These are phyloP conservation scores for Ambrosia trifida DNA, from an alignment of 129 eudicot species.

Conservation along the genomic window DNA sequence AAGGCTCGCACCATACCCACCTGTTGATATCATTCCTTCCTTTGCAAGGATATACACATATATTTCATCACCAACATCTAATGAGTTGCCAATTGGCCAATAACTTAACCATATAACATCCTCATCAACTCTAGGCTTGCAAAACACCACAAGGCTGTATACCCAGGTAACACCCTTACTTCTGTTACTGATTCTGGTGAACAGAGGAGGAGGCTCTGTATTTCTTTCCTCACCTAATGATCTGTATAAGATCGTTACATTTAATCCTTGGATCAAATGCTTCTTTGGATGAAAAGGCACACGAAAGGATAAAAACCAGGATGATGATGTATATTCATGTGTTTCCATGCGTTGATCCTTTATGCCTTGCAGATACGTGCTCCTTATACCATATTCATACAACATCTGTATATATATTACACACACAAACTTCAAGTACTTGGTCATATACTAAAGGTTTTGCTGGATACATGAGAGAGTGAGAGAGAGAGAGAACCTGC, in stretches of 20 bases:
- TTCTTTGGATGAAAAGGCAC: constrained; percentile 9
- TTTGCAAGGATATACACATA: background rate
- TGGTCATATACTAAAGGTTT: too few species aligned
- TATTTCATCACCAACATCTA: constrained; percentile 13
- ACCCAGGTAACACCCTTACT: constrained; percentile 5
- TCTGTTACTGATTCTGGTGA: background rate
- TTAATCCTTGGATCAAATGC: constrained; percentile 1
- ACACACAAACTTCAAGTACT: too few species aligned
- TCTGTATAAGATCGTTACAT: background rate
- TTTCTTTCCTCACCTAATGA: background rate
- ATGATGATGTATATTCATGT: background rate
- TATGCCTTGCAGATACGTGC: background rate
- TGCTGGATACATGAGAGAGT: too few species aligned
- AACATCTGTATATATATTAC: too few species aligned
- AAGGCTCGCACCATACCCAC: constrained; percentile 6
- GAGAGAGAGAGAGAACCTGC: too few species aligned
- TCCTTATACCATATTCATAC: too few species aligned
- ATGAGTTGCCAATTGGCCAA: constrained; percentile 21
- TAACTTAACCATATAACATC: constrained; percentile 38
- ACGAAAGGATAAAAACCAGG: background rate
- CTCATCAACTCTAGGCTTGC: constrained; percentile 5
- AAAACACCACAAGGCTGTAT: constrained; percentile 6
- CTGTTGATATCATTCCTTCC: background rate
- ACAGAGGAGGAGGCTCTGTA: background rate
- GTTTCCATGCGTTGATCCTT: background rate